Evolutionary conservation across 2,329 filamentous ascomycete genomes (phyloP), one percentile per base, ranked within the genome.

Genomic region (Aspergillus pseudotamarii): DNA sequence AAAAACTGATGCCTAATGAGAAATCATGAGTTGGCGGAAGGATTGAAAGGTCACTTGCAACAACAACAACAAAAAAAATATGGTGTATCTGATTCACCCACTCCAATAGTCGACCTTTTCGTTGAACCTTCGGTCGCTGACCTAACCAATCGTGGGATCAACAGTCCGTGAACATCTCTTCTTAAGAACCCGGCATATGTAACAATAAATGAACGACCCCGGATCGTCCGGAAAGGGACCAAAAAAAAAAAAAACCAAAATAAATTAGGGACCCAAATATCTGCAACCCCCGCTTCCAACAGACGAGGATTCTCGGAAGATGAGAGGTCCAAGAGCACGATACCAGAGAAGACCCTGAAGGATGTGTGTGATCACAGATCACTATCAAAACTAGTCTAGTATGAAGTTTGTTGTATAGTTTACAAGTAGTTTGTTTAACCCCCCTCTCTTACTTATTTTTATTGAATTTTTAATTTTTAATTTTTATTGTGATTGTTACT

Each of bases 141-240:
- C 26, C 48, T 19, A 41, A 32, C 48, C 48, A 51, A 51, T 51
- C 4, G 55, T 43, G 58, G 36, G 48, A 45, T 58, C 56, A 48
- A 23, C 56, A 48, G 21, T n/a, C 11, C 11, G 12, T 19, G 28
- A 4, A 11, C 28, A 32, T 51, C 38, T n/a, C 16, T n/a, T n/a
- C 16, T 9, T 1, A 34, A 51, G 28, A 19, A 16, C n/a, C 28
- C 28, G 28, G 28, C 48, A 21, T 26, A 26, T 4, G 26, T 26
- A 19, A 51, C 28, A 34, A 51, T 51, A 51, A 30, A 58, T 59
- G 14, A 32, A 58, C 58, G 57, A 65, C 65, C 65, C 65, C 65
- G 65, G 65, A 66, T 66, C 65, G 65, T 56, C 63, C 62, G 60
- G 65, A 66, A 56, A 43, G 36, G 50, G 46, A 34, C 26, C 55